Base-by-base conservation (phyloP, 805 yeast species). In the Wickerhamomyces kurtzmanii region DNA sequence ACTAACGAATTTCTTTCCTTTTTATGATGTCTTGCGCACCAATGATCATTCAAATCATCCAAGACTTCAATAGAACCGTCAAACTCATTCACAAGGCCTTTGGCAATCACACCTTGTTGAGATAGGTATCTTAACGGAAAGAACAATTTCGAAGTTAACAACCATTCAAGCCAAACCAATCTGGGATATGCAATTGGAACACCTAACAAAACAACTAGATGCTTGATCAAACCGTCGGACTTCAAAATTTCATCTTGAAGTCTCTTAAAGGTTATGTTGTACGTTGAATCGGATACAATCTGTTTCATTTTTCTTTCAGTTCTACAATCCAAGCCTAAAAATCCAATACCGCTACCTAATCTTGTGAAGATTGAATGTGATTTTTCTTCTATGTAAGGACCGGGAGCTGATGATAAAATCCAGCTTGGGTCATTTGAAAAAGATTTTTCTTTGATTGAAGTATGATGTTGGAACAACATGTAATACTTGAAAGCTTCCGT, bases 161-260 rank as follows among this genome's bases (percentile, higher is more conserved):
- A 38, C 48, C 68, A 64, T 55, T 91, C 97, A 19, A 85, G 62
- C 89, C 94, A 83, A 3, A 87, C 96, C 47, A 91, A 62, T 39
- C 97, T 68, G 3, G 98, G 97, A 48, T 89, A 89, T 22, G 91
- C 82, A 31, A 91, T 84, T 3, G 98, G 98, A 10, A 89, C 94
- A 24, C 97, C 97, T 28, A 91, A 61, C 73, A 91, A 65, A 2
- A 91, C 72, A 38, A 82, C 59, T 22, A 89, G 42, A 53, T 89
- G 98, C 49, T 79, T 76, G 23, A 82, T 64, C 15, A 70, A 69
- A 5, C 67, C 67, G 4, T 71, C 62, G 9, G 70, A 51, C 6
- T 49, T 45, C 3, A 46, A 34, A 5, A 82, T 47, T 49, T 85
- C 96, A 7, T 52, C 33, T 18, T 55, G 43, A 20, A 86, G 33